Evolutionary conservation across 140 eudicot species (phyloP).

Genomic region (Flaveria floridana): DNA sequence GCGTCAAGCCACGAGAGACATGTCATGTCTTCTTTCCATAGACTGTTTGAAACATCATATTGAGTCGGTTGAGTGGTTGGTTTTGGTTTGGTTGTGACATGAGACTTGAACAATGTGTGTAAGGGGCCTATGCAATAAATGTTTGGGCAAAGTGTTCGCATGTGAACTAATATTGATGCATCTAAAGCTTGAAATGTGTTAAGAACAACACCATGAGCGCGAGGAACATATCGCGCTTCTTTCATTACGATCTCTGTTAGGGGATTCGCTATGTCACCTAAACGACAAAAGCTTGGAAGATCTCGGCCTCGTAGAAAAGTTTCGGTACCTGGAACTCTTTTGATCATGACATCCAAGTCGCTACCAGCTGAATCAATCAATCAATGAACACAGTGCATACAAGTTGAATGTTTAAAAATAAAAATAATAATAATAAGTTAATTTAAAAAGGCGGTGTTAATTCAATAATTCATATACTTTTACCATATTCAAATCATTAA

Average conservation of each 20-base stretch:
- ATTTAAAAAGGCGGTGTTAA: neutral
- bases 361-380: conserved; percentile 31
- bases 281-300: conserved; percentile 55
- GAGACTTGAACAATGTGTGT: conserved; percentile 42
- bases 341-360: conserved; percentile 40
- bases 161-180: conserved; percentile 35
- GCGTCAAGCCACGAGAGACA: conserved; percentile 58
- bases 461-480: neutral
- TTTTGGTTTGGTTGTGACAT: conserved; percentile 13
- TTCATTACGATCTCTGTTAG: conserved; percentile 24
- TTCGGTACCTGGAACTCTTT: conserved; percentile 39
- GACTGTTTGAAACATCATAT: conserved; percentile 33
- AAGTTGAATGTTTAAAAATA: neutral
- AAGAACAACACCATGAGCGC: conserved; percentile 53
- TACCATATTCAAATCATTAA: no score
- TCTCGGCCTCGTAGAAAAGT: conserved; percentile 50
- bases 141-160: conserved; percentile 40
- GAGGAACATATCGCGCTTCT: conserved; percentile 33
- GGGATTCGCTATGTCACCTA: conserved; percentile 19
- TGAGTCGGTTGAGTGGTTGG: neutral
- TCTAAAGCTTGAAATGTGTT: conserved; percentile 58
- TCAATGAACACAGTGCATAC: neutral
- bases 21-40: conserved; percentile 46
- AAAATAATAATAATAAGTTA: neutral
- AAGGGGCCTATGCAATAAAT: conserved; percentile 62